These are phyloP conservation scores for Acacia acuminata DNA, from an alignment of 306 rosid species.

Conservation along the genomic window DNA sequence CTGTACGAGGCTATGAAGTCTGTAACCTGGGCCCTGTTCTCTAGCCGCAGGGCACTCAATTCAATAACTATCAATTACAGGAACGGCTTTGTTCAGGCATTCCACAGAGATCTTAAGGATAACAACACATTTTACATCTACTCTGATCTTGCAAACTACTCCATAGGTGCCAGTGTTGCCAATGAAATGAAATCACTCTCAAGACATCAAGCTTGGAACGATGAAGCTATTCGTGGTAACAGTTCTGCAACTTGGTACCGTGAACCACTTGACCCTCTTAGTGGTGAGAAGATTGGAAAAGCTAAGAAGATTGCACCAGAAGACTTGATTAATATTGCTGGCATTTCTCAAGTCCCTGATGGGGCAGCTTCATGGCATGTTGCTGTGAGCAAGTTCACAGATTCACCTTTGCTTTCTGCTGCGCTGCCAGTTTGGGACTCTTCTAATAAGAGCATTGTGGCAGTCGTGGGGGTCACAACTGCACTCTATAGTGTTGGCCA, in stretches of 20 bases:
- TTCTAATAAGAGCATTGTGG: slow-evolving; percentile 80
- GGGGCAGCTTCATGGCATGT: slow-evolving; percentile 99
- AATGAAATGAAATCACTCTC: slow-evolving; percentile 42
- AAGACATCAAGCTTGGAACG: slow-evolving; percentile 61
- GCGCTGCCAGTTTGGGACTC: slow-evolving; percentile 93
- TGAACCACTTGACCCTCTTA: slow-evolving; percentile 89
- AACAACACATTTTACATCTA: slow-evolving; percentile 89
- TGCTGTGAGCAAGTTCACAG: slow-evolving; percentile 90
- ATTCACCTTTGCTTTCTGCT: slow-evolving; percentile 95
- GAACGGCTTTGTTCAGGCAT: slow-evolving; percentile 96
- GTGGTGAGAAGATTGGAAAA: slow-evolving; percentile 88
- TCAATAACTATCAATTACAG: slow-evolving; percentile 90
- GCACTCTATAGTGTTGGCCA: slow-evolving; percentile 95
- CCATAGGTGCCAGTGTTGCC: slow-evolving; percentile 54
- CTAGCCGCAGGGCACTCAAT: slow-evolving; percentile 82
- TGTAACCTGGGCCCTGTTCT: slow-evolving; percentile 89
- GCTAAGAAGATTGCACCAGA: slow-evolving; percentile 84
- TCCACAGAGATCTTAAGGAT: slow-evolving; percentile 85
- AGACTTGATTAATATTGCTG: slow-evolving; percentile 85
- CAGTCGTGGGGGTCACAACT: slow-evolving; percentile 96
- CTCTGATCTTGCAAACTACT: slow-evolving; percentile 86
- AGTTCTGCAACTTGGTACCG: slow-evolving; percentile 85
- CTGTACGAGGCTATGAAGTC: slow-evolving; percentile 87
- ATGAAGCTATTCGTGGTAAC: slow-evolving; percentile 68
- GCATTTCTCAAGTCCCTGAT: slow-evolving; percentile 87